These are phyloP conservation scores for Pyrus hybrid DNA, from an alignment of 331 rosid genomes.

Conservation along the genomic window DNA sequence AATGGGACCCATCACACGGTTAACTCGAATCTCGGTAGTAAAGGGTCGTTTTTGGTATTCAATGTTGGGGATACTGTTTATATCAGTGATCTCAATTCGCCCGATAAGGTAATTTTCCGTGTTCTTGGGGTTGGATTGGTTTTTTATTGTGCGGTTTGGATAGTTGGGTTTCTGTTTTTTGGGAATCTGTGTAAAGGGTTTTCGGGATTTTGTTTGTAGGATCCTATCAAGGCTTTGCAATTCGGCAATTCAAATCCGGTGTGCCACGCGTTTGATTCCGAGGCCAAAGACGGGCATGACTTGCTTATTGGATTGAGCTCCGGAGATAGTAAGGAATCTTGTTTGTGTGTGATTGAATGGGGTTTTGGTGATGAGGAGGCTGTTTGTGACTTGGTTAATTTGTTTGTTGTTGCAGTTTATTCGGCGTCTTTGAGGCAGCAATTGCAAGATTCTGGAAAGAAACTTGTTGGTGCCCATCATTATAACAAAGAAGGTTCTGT, in stretches of 20 bases:
- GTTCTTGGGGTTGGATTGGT: neutral
- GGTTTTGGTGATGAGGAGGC: conserved; percentile 1
- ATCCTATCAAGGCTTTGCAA: conserved; percentile 91
- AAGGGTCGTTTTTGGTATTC: conserved; percentile 78
- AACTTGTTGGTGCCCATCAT: conserved; percentile 89
- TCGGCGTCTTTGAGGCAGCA: conserved; percentile 95
- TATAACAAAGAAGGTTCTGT: conserved; percentile 91
- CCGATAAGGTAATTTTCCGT: conserved; percentile 58
- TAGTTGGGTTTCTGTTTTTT: neutral
- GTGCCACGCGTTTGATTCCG: conserved; percentile 87
- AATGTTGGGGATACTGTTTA: conserved; percentile 91
- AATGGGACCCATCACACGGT: conserved; percentile 29
- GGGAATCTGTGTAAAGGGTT: neutral
- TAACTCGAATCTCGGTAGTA: conserved; percentile 64
- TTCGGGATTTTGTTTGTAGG: conserved; percentile 39
- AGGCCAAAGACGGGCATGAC: conserved; percentile 94
- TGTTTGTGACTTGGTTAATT: neutral
- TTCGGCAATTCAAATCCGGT: conserved; percentile 83
- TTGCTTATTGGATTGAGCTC: conserved; percentile 81
- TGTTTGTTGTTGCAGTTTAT: conserved; percentile 58
- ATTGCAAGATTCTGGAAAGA: conserved; percentile 95
- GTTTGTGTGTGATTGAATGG: neutral
- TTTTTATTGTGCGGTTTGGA: conserved; percentile 12
- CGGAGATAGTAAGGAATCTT: conserved; percentile 71
- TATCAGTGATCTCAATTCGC: conserved; percentile 87